Percentiles rank a stretch among this genome's conserved stretches.
phyloP scores from a whole-genome alignment of 495 filamentous ascomycete genomes.

The Penicillium salamii region DNA sequence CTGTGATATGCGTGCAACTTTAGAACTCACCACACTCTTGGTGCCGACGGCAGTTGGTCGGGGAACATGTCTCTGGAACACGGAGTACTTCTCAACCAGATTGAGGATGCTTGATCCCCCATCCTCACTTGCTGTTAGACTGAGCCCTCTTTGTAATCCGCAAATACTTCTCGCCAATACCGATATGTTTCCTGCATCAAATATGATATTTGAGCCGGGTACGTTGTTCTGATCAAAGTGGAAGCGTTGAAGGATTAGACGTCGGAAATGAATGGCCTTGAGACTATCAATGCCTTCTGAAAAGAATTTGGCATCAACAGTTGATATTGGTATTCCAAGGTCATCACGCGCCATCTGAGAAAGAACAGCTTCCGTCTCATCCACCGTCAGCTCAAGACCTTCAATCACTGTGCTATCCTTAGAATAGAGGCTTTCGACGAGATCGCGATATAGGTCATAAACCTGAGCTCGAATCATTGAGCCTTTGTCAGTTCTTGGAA shows the following conservation, averaged over 20 bases:
- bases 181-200: constrained; percentile 47
- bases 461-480: constrained; percentile 55
- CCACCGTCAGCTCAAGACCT: constrained; percentile 32
- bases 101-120: constrained; percentile 37
- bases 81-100: constrained; percentile 50
- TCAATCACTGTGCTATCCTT: constrained; percentile 28
- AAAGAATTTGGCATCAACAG: constrained; percentile 50
- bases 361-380: constrained; percentile 41
- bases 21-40: constrained; percentile 40
- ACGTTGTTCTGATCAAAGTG: constrained; percentile 27
- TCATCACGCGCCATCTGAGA: constrained; percentile 37
- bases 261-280: constrained; percentile 56
- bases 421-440: constrained; percentile 49
- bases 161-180: constrained; percentile 46
- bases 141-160: constrained; percentile 38
- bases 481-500: constrained; percentile 54
- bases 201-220: constrained; percentile 48
- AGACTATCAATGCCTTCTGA: constrained; percentile 57
- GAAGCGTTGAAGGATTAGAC: constrained; percentile 47
- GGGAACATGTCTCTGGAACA: constrained; percentile 38
- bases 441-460: constrained; percentile 42
- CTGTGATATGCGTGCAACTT: not conserved
- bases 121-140: no score
- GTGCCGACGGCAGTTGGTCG: constrained; percentile 17
- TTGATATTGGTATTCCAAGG: constrained; percentile 38